These are phyloP conservation scores for Backusella mclennaniae DNA, from an alignment of 192 early-diverging fungal genomes.

Conservation along the genomic window DNA sequence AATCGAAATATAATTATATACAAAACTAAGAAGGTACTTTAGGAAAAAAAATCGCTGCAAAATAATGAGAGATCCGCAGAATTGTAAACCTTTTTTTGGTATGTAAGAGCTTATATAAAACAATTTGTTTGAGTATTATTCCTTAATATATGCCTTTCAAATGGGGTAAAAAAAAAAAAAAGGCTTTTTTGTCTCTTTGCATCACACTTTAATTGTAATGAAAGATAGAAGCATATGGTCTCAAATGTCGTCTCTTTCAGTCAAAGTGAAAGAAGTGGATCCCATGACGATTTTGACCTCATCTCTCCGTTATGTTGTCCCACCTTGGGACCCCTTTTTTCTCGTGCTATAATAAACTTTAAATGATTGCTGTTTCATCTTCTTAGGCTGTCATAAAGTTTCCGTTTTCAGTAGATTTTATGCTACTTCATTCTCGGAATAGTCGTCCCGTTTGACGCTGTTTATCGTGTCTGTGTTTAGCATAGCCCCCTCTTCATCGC, in stretches of 20 bases:
- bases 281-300: slow-evolving; percentile 4
- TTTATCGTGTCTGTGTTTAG: slow-evolving; percentile 18
- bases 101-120: slow-evolving; percentile 3
- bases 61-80: background rate
- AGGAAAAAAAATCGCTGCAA: background rate
- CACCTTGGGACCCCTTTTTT: background rate
- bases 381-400: slow-evolving; percentile 10
- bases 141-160: background rate
- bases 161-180: background rate
- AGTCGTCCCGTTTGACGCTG: slow-evolving; percentile 6
- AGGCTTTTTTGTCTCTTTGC: background rate
- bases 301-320: background rate
- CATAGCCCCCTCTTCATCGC: background rate
- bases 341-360: background rate
- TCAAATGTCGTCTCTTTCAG: slow-evolving; percentile 19
- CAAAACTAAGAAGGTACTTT: background rate
- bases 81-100: slow-evolving; percentile 2
- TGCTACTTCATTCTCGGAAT: slow-evolving; percentile 5
- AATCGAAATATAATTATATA: slow-evolving; percentile 1
- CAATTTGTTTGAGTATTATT: background rate
- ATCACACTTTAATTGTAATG: background rate
- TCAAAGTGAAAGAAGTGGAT: background rate
- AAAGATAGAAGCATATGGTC: slow-evolving; percentile 16
- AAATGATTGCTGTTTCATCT: slow-evolving; percentile 16
- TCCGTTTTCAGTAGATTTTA: background rate